phyloP scores from a whole-genome alignment of 345 rosid genomes.

The Eucalyptus erythrocorys region DNA sequence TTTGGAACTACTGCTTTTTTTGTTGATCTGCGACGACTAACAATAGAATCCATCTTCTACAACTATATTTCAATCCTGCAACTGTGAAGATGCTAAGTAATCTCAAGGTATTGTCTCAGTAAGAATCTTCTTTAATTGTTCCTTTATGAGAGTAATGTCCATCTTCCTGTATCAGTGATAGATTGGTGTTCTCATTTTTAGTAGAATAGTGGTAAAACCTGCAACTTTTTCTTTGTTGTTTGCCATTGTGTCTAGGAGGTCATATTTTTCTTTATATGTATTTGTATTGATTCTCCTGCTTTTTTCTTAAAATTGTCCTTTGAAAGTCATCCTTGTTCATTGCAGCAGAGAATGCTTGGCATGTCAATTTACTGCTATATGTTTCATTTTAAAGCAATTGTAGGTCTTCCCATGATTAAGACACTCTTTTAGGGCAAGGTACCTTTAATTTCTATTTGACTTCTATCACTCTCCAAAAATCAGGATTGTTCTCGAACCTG shows the following conservation, averaged over 20 bases:
- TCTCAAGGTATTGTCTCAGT: constrained; percentile 46
- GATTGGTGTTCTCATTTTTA: not conserved
- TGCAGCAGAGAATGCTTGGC: not conserved
- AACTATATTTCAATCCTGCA: constrained; percentile 94
- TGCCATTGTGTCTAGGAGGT: not conserved
- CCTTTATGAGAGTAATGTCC: not conserved
- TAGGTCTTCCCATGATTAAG: not conserved
- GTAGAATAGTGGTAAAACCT: not conserved
- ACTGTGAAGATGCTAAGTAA: constrained; percentile 98
- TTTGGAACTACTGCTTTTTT: not conserved
- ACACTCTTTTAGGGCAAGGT: not conserved
- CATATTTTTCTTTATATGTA: not conserved
- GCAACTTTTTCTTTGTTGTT: not conserved
- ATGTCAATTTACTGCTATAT: not conserved
- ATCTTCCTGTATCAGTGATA: not conserved
- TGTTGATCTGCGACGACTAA: not conserved
- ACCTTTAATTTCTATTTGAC: not conserved
- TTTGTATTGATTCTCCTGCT: not conserved
- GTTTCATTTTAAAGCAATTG: not conserved
- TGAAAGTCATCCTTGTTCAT: not conserved
- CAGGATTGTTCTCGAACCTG: not conserved
- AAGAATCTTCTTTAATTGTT: not conserved
- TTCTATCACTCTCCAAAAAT: not conserved
- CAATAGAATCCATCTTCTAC: constrained; percentile 13
- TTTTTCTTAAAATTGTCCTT: not conserved